Evolutionary conservation across 345 rosid genomes (phyloP), one percentile per base, ranked within the genome.

Genomic region (Microthlaspi erraticum): DNA sequence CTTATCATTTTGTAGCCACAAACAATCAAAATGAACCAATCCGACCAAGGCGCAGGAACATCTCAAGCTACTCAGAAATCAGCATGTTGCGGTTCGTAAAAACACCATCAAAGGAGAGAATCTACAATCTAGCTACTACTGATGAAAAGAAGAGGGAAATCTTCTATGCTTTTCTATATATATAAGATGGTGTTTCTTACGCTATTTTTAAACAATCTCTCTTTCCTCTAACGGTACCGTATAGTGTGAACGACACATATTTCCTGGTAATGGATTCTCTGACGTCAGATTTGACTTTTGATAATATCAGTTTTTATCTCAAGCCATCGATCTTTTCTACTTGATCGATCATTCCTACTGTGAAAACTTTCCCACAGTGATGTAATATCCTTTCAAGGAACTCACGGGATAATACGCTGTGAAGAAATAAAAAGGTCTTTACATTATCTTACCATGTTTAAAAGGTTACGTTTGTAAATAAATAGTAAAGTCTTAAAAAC

Each of bases 21-120:
- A 8, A 82, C 98, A 5, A 82, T 88, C 70, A 88, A 71, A 81
- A 92, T 92, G 57, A 89, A 88, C 78, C 92, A 86, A 75, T 68
- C 82, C 3, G 86, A 85, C 71, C 87, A 81, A 60, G 89, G 83
- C 2, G 83, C 72, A 38, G 88, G 92, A 48, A 79, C 78, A 60
- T 84, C 83, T 69, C 89, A 82, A 81, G 86, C 84, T 59, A 80
- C 86, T n/a, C 88, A 80, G 70, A 87, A 77, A 72, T 90, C 96
- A 12, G 87, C 88, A 52, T 92, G 95, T 78, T 92, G 98, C 37
- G 96, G 94, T 61, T 84, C 72, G 31, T 84, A 81, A 43, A 33
- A 29, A 37, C 31, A 16, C 49, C 42, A 13, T 55, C 64, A n/a
- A 33, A 52, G 46, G 69, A 49, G 65, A 58, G 72, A 57, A 65